These are phyloP conservation scores for Boletus rubroflammeus DNA, from an alignment of 768 basidiomycete genomes.

Conservation along the genomic window DNA sequence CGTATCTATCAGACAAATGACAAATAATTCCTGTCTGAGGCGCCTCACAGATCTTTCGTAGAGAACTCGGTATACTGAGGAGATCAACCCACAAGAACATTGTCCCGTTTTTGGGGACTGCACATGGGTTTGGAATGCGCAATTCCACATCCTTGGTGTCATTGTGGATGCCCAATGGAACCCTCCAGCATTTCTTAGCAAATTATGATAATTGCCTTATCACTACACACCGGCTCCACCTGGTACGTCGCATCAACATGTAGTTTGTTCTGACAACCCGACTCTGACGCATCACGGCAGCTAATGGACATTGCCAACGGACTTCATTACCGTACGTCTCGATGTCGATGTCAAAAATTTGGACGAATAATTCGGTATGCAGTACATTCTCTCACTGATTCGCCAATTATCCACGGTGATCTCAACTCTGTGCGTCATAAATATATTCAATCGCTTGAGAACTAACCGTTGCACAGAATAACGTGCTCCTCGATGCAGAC, in stretches of 20 bases:
- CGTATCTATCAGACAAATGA: neutral
- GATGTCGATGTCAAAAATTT: neutral
- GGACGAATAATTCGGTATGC: neutral
- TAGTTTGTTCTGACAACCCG: neutral
- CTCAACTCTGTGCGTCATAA: slow-evolving; percentile 3
- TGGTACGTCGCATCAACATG: neutral
- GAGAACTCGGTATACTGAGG: slow-evolving; percentile 26
- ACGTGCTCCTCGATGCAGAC: slow-evolving; percentile 13
- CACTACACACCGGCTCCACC: neutral
- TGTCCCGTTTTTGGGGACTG: slow-evolving; percentile 24
- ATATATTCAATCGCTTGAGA: neutral
- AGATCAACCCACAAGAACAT: slow-evolving; percentile 21
- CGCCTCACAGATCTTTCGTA: slow-evolving; percentile 9
- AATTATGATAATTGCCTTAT: neutral
- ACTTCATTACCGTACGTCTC: slow-evolving; percentile 8
- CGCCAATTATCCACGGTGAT: slow-evolving; percentile 11
- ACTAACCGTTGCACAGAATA: slow-evolving; percentile 5
- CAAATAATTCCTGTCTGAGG: neutral
- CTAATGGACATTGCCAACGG: slow-evolving; percentile 14
- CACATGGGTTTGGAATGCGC: slow-evolving; percentile 22
- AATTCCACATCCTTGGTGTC: slow-evolving; percentile 25
- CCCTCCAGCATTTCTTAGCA: slow-evolving; percentile 19
- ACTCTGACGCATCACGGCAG: neutral
- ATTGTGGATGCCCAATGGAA: slow-evolving; percentile 29
- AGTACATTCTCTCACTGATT: slow-evolving; percentile 9